These are phyloP conservation scores for Suillus ampliporus DNA, from an alignment of 768 basidiomycete species.

Conservation along the genomic window DNA sequence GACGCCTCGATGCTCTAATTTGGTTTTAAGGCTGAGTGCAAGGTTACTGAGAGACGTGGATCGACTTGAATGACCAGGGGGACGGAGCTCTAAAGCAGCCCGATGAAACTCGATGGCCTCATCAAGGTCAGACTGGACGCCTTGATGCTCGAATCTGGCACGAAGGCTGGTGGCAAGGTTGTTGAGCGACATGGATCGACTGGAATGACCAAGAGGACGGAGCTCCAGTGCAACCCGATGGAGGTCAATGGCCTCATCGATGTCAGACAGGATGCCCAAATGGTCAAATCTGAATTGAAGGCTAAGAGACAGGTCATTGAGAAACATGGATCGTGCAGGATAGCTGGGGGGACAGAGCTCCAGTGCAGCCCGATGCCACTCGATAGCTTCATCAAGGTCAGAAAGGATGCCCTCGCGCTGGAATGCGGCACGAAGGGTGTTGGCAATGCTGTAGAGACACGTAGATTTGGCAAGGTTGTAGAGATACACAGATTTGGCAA, in stretches of 20 bases:
- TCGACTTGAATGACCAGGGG: background rate
- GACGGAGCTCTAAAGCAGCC: background rate
- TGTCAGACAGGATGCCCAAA: slow-evolving; percentile 13
- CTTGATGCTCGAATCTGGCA: slow-evolving; percentile 17
- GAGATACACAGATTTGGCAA: too few species aligned
- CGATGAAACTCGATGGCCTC: slow-evolving; percentile 13
- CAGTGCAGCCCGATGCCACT: too few species aligned
- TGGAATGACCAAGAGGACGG: background rate
- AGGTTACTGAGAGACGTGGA: background rate
- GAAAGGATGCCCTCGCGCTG: too few species aligned
- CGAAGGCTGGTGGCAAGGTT: slow-evolving; percentile 19
- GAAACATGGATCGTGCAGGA: too few species aligned
- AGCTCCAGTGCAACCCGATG: background rate
- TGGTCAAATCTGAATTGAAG: slow-evolving; percentile 19
- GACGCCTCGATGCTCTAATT: background rate
- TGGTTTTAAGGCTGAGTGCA: background rate
- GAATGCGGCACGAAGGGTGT: too few species aligned
- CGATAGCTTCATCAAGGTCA: too few species aligned
- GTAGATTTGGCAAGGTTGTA: too few species aligned
- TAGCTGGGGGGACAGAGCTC: too few species aligned
- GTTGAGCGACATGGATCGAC: slow-evolving; percentile 10
- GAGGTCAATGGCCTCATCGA: slow-evolving; percentile 4
- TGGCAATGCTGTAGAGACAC: too few species aligned
- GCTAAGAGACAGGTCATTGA: too few species aligned
- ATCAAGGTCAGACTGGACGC: slow-evolving; percentile 16